phyloP scores from a whole-genome alignment of 2,329 filamentous ascomycete genomes.

The Calonectria ilicicola region DNA sequence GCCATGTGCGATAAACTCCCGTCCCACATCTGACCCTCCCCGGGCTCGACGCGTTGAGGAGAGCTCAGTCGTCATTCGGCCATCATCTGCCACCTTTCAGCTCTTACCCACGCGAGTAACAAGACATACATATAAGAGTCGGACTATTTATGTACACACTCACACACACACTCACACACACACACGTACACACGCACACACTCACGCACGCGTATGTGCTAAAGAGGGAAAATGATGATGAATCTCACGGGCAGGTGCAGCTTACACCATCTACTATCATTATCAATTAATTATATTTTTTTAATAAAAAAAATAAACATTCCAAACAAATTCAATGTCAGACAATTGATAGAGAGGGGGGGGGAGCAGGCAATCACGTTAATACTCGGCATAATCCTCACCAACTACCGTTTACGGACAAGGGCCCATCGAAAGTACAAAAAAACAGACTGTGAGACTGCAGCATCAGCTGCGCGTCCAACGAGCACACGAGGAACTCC shows the following conservation, averaged over 20 bases:
- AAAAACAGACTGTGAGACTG: no score
- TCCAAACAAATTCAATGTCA: no score
- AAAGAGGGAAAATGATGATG: background rate
- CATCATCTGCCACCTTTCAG: background rate
- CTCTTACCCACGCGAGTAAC: background rate
- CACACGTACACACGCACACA: background rate
- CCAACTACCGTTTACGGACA: no score
- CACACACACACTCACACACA: background rate
- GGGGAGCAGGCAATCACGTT: no score
- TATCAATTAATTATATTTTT: no score
- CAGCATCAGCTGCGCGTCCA: no score
- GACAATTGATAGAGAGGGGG: no score
- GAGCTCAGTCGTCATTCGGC: background rate
- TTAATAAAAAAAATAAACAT: no score
- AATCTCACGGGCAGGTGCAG: background rate
- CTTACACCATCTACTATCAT: background rate
- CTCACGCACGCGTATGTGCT: background rate
- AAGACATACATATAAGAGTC: background rate
- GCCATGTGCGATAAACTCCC: slow-evolving; percentile 1
- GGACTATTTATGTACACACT: background rate
- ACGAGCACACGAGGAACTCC: no score
- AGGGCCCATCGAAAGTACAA: no score
- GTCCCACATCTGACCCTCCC: background rate
- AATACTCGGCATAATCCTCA: no score
- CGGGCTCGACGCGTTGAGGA: background rate